These are phyloP conservation scores for Pseudogymnoascus sp. DNA, from an alignment of 2,329 filamentous ascomycete genomes.

Conservation along the genomic window DNA sequence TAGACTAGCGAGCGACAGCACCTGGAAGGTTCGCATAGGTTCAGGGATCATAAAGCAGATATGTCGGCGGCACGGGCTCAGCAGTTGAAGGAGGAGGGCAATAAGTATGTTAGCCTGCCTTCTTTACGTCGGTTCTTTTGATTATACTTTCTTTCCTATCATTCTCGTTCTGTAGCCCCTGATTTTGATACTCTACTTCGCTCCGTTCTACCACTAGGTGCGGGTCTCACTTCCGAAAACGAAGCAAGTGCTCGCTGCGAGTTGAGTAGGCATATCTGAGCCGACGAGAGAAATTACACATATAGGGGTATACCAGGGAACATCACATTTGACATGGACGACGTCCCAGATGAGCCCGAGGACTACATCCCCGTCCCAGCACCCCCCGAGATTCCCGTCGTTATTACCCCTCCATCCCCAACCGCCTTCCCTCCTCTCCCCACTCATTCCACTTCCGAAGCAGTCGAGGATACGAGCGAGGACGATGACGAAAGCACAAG, in stretches of 20 bases:
- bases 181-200: not conserved
- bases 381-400: not conserved
- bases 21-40: not conserved
- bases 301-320: not conserved
- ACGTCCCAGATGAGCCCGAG: slow-evolving; percentile 4
- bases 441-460: not conserved
- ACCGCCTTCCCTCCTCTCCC: not conserved
- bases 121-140: not conserved
- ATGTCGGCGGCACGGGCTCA: not conserved
- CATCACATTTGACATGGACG: not conserved
- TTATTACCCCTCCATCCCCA: not conserved
- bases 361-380: not conserved
- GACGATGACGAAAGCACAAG: not conserved
- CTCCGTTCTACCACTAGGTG: not conserved
- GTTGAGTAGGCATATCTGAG: not conserved
- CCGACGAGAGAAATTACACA: not conserved
- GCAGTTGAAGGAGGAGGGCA: slow-evolving; percentile 9
- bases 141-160: not conserved
- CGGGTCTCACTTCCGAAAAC: not conserved
- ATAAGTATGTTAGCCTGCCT: slow-evolving; percentile 5
- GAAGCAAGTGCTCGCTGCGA: not conserved
- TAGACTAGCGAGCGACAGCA: not conserved
- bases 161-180: not conserved
- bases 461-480: not conserved
- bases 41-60: not conserved